Evolutionary conservation across 2,329 filamentous ascomycete genomes (phyloP), one percentile per base, ranked within the genome.

Genomic region (Calonectria leucothoes): DNA sequence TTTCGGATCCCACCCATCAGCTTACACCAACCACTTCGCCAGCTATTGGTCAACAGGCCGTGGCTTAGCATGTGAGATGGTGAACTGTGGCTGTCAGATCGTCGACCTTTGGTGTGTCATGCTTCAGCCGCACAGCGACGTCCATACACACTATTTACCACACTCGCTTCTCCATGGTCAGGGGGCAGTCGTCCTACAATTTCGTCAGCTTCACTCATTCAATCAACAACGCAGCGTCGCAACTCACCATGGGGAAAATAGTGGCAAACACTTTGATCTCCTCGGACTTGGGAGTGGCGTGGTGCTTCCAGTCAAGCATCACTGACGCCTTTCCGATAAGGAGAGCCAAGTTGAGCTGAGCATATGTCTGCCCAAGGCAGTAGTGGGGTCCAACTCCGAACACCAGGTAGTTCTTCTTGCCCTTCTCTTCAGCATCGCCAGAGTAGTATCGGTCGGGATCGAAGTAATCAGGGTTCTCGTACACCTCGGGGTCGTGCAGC

Each of bases 191-290:
- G 83, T 97, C 95, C 94, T 96, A 76, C 0, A 33, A 6, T 25
- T n/a, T 27, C 55, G 78, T 87, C 75, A 83, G 79, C 74, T 45
- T 64, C 17, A 73, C 10, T 70, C 55, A 39, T 29, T 35, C n/a
- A 11, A 31, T 11, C 20, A 1, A 48, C 5, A 25, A 27, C 23
- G 20, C 6, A 6, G 15, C 20, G 17, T 23, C 25, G 35, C 8
- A 66, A 87, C 93, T 85, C 87, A 97, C 96, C 94, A 94, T 94
- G 70, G 97, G 97, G 90, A 99, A 99, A 80, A 99, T 98, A 33
- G 95, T 98, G 49, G 97, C 97, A 87, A 98, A 99, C 78, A 98
- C 96, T 88, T 98, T 96, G 86, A 99, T 98, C 85, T 98, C 93
- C 87, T 99, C 97, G 0, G 95, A 98, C 72, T 89, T 82, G 0